A percentile compares a stretch with the other conserved stretches of the same genome.
These are phyloP conservation scores for Penicillium sp. DNA, from an alignment of 2,329 filamentous ascomycete species.

Conservation along the genomic window DNA sequence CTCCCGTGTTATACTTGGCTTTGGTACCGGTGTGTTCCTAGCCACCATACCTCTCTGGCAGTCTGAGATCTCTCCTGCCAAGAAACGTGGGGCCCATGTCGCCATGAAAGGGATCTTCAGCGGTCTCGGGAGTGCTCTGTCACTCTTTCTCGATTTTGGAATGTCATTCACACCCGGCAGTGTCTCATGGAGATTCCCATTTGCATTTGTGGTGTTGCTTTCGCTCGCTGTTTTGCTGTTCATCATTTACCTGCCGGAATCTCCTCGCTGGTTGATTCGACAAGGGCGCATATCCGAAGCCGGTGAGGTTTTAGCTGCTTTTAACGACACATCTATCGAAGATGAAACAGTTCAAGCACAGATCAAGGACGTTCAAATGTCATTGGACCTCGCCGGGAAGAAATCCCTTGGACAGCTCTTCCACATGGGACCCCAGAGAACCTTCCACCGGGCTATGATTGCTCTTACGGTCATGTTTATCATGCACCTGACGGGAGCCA, in stretches of 20 bases:
- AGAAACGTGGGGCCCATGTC: slow-evolving; percentile 23
- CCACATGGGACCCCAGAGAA: slow-evolving; percentile 22
- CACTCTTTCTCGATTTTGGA: slow-evolving; percentile 23
- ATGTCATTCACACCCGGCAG: slow-evolving; percentile 19
- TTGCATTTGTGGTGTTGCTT: slow-evolving; percentile 19
- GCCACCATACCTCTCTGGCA: slow-evolving; percentile 25
- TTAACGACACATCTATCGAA: slow-evolving; percentile 9
- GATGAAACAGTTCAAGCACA: slow-evolving; percentile 10
- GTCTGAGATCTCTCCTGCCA: slow-evolving; percentile 22
- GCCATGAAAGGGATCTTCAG: slow-evolving; percentile 23
- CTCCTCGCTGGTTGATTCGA: slow-evolving; percentile 24
- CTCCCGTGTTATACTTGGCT: slow-evolving; percentile 15
- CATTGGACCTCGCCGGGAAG: slow-evolving; percentile 13
- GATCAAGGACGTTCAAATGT: slow-evolving; percentile 21
- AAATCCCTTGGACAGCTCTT: slow-evolving; percentile 13
- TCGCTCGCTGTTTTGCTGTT: slow-evolving; percentile 16
- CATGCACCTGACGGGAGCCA: slow-evolving; percentile 21
- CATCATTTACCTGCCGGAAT: slow-evolving; percentile 18
- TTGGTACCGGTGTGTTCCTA: slow-evolving; percentile 18
- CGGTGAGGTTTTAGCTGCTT: slow-evolving; percentile 16
- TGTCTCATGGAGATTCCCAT: slow-evolving; percentile 23
- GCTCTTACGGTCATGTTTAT: slow-evolving; percentile 16
- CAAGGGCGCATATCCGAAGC: slow-evolving; percentile 17
- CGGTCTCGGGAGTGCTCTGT: slow-evolving; percentile 20
- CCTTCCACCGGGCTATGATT: slow-evolving; percentile 20